Evolutionary conservation across 1,284 basidiomycete genomes (phyloP).

Genomic region (Ceratobasidium sp.): DNA sequence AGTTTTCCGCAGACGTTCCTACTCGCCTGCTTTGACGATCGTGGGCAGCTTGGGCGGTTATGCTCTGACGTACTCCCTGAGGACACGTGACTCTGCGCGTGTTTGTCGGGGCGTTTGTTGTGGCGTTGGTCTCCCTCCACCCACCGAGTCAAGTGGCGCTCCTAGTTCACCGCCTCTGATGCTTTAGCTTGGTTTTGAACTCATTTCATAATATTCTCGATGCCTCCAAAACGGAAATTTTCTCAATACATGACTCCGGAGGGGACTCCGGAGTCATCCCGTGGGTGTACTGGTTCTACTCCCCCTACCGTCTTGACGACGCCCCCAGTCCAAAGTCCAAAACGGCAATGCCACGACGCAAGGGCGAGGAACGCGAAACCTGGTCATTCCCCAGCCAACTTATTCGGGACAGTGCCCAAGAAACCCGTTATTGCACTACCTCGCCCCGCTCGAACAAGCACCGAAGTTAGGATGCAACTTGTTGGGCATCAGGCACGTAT

Average conservation of each 20-base stretch:
- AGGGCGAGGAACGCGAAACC: conserved; percentile 38
- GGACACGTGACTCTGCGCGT: background rate
- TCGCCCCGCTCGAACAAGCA: conserved; percentile 32
- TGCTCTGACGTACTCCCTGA: background rate
- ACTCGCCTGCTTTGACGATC: background rate
- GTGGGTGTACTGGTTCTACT: conserved; percentile 16
- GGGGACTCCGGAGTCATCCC: conserved; percentile 29
- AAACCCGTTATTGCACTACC: conserved; percentile 26
- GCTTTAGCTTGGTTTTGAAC: background rate
- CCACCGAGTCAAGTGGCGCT: background rate
- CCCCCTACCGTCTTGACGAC: conserved; percentile 11
- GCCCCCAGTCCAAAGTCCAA: conserved; percentile 23
- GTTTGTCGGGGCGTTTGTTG: background rate
- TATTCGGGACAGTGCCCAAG: conserved; percentile 37
- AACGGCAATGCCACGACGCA: conserved; percentile 40
- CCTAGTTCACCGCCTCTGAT: background rate
- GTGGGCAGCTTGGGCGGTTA: too few species aligned
- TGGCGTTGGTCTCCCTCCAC: background rate
- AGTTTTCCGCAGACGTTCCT: too few species aligned
- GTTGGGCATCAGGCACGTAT: conserved; percentile 24
- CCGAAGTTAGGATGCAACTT: conserved; percentile 35
- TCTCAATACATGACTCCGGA: conserved; percentile 38
- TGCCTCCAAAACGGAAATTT: conserved; percentile 37
- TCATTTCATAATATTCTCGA: background rate
- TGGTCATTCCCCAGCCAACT: conserved; percentile 31